Base-by-base conservation (phyloP, 2,329 filamentous ascomycete species). In the Penicillium sp. region DNA sequence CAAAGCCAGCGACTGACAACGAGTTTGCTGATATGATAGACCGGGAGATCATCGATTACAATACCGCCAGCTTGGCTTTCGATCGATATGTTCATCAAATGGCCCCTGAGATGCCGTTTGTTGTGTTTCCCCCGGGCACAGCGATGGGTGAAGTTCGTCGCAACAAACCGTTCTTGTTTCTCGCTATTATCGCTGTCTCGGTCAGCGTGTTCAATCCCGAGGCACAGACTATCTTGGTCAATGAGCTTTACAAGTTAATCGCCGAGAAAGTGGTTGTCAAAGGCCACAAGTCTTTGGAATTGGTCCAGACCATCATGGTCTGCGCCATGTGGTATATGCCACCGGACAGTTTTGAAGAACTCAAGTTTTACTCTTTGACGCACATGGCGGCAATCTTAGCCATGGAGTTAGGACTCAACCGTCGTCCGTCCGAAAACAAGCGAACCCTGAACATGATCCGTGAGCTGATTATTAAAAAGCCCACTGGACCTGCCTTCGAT, bases 281-380 rank as follows among this genome's bases (percentile, higher is more conserved):
- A 6, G 90, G 89, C 11, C 86, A 91, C 63, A 96, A 95, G 77
- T 90, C 84, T 34, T 74, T 96, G 16, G 92, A 96, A 71, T 78
- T 96, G 6, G 84, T 95, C 8, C 92, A 96, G 73, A 84, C 89
- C 1, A 76, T 96, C 39, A 82, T 90, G 54, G 77, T 96, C 3
- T 80, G 85, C 6, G 85, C 87, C n/a, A 82, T 92, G 18, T 96
- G 91, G 89, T 95, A 96, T 70, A 86, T 86, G 70, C 90, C 90
- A 14, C 91, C 91, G 0, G 87, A 93, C 61, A 83, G 89, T 63
- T 89, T 89, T 55, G 90, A 95, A 66, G 88, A 94, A 73, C 84
- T 93, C 66, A 94, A 94, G 68, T 95, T 94, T 70, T 96, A 94
- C 74, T 89, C 93, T 75, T 82, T 94, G 60, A 85, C 91, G 43